Evolutionary conservation across 352 stramenopile genomes (phyloP).

Genomic region (Pilasporangium apinafurcum): DNA sequence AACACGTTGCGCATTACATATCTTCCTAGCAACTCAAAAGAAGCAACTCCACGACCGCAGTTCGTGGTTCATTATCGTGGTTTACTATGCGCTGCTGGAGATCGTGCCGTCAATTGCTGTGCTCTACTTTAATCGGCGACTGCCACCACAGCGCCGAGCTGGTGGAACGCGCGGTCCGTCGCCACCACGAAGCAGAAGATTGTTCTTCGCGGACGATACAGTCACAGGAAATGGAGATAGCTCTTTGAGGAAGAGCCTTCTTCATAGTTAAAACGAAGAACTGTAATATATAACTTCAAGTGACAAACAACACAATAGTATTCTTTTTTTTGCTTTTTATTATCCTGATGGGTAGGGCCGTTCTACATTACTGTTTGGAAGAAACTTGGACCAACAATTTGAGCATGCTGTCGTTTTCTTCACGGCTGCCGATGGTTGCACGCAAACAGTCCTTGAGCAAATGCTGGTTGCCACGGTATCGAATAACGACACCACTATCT

Average conservation of each 20-base stretch:
- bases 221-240: no score
- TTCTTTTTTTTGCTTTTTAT: conserved; percentile 1
- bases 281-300: background rate
- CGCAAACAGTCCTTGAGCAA: conserved; percentile 94
- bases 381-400: conserved; percentile 69
- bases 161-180: no score
- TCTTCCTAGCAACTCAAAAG: conserved; percentile 63
- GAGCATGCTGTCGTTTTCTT: conserved; percentile 94
- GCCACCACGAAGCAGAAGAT: no score
- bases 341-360: background rate
- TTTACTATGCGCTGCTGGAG: conserved; percentile 80
- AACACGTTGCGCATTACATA: conserved; percentile 55
- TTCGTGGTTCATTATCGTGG: conserved; percentile 74
- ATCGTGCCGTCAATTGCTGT: conserved; percentile 71
- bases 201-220: conserved; percentile 50
- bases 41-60: conserved; percentile 66
- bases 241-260: conserved; percentile 41
- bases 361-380: conserved; percentile 24
- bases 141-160: conserved; percentile 37
- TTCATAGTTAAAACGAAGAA: conserved; percentile 14
- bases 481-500: conserved; percentile 91
- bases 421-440: conserved; percentile 90
- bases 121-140: conserved; percentile 78
- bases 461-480: conserved; percentile 95
- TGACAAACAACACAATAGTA: background rate